Percentiles rank a stretch among this genome's conserved stretches.
Conservation (phyloP, 352 stramenopile species). For the Globisporangium nagaii region DNA sequence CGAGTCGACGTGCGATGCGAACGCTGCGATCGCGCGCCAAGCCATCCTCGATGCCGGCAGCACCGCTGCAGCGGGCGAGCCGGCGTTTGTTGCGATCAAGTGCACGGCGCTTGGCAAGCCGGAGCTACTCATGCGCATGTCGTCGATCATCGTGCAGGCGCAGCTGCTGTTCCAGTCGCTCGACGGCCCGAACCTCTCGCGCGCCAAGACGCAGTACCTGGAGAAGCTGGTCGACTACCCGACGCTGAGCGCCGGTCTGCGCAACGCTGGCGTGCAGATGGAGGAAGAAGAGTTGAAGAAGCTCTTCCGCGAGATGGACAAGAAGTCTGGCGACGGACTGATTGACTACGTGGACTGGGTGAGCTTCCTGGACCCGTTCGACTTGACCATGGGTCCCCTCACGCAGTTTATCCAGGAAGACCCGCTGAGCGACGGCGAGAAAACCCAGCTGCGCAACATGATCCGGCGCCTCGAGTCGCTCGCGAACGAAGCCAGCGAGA, state of each 20-base stretch:
- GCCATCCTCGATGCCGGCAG: conserved; percentile 70
- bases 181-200: conserved; percentile 79
- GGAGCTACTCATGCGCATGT: conserved; percentile 94
- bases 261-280: conserved; percentile 61
- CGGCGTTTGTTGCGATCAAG: conserved; percentile 96
- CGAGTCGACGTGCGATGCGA: conserved; percentile 91
- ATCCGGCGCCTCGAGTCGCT: conserved; percentile 83
- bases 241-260: conserved; percentile 59
- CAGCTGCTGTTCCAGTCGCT: conserved; percentile 91
- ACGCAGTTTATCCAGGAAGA: conserved; percentile 84
- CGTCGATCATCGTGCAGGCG: conserved; percentile 88
- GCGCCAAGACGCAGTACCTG: conserved; percentile 75
- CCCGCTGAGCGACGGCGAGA: conserved; percentile 78
- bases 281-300: conserved; percentile 55
- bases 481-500: conserved; percentile 58
- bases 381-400: conserved; percentile 86
- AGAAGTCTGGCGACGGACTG: conserved; percentile 56
- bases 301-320: conserved; percentile 64
- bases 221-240: conserved; percentile 79
- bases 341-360: conserved; percentile 96
- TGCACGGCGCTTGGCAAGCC: conserved; percentile 96
- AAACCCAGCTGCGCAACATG: conserved; percentile 87
- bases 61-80: conserved; percentile 33
- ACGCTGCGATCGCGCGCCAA: conserved; percentile 81
- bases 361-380: conserved; percentile 88